A percentile compares a stretch with the other conserved stretches of the same genome.
Conservation (phyloP, 2,329 filamentous ascomycete genomes). For the Clonostachys byssicola region DNA sequence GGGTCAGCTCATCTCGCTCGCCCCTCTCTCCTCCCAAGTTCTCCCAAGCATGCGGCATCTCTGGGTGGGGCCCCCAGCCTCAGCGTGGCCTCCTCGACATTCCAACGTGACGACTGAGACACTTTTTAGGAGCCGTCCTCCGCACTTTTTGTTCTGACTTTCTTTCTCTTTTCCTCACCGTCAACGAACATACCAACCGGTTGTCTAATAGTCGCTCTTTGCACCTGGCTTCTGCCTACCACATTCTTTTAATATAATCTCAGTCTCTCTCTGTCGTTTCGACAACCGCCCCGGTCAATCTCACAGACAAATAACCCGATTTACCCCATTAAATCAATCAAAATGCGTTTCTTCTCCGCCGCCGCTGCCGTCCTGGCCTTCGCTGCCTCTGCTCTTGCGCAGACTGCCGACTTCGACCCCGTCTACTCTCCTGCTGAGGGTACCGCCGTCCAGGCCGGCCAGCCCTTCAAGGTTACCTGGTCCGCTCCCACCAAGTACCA, state of each 20-base stretch:
- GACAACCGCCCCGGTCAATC: slow-evolving; percentile 5
- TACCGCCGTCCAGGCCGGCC: slow-evolving; percentile 41
- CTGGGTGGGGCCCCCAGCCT: too few species aligned
- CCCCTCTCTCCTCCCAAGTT: too few species aligned
- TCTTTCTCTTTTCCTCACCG: slow-evolving; percentile 9
- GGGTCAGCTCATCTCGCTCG: too few species aligned
- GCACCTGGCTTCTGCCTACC: slow-evolving; percentile 15
- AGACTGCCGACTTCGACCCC: slow-evolving; percentile 52
- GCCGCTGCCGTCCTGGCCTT: slow-evolving; percentile 46
- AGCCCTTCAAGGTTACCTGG: slow-evolving; percentile 49
- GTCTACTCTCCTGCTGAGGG: slow-evolving; percentile 40
- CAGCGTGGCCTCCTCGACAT: too few species aligned
- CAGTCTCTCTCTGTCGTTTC: slow-evolving; percentile 5
- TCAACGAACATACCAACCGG: slow-evolving; percentile 15
- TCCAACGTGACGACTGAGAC: background rate
- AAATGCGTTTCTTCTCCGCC: slow-evolving; percentile 50
- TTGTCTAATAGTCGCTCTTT: slow-evolving; percentile 18
- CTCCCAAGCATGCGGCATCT: too few species aligned
- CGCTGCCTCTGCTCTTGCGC: slow-evolving; percentile 44
- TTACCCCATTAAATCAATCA: slow-evolving; percentile 21
- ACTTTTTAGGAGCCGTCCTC: background rate
- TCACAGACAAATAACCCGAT: slow-evolving; percentile 6
- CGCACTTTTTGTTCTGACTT: slow-evolving; percentile 2
- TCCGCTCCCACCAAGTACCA: slow-evolving; percentile 29
- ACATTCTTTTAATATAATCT: slow-evolving; percentile 14